A percentile compares a stretch with the other conserved stretches of the same genome.
Evolutionary conservation across 257 asterid genomes (phyloP).

Genomic region (Paraleonurus japonicus): DNA sequence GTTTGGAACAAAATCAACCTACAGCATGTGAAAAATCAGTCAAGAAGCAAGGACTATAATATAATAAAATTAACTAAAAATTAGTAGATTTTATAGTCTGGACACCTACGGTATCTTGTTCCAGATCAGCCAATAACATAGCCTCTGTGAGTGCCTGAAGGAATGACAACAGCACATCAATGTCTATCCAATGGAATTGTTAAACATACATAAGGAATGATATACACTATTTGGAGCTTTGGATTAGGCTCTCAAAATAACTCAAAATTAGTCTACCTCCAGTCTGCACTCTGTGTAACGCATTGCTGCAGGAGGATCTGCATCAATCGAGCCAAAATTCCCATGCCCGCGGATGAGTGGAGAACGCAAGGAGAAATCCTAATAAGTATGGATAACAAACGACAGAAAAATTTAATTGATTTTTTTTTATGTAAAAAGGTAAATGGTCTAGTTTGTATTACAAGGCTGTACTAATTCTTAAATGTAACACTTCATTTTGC

Average conservation of each 20-base stretch:
- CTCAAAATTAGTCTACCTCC: conserved; percentile 53
- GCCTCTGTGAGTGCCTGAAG: conserved; percentile 93
- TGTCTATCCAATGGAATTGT: conserved; percentile 8
- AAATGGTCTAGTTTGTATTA: not conserved
- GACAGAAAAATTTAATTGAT: too few relatives aligned
- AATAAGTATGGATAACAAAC: conserved; percentile 24
- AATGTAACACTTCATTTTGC: conserved; percentile 1
- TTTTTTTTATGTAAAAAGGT: too few relatives aligned
- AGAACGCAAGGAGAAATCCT: conserved; percentile 96
- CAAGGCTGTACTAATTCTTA: not conserved
- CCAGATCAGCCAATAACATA: conserved; percentile 89
- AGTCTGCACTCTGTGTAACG: conserved; percentile 98
- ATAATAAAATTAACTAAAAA: not conserved
- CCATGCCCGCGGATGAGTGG: conserved; percentile 99
- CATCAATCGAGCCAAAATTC: conserved; percentile 96
- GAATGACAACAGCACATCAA: conserved; percentile 15
- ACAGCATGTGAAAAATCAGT: conserved; percentile 29
- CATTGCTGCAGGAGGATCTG: conserved; percentile 99
- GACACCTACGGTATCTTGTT: conserved; percentile 75
- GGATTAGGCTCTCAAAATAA: conserved; percentile 10
- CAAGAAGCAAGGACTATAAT: conserved; percentile 24
- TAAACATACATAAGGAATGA: not conserved
- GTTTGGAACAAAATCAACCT: conserved; percentile 97
- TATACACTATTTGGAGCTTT: conserved; percentile 14
- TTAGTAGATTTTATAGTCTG: conserved; percentile 1